A percentile compares a stretch with the other conserved stretches of the same genome.
Evolutionary conservation across 2,329 filamentous ascomycete genomes (phyloP).

Genomic region (Penicillium hordei): DNA sequence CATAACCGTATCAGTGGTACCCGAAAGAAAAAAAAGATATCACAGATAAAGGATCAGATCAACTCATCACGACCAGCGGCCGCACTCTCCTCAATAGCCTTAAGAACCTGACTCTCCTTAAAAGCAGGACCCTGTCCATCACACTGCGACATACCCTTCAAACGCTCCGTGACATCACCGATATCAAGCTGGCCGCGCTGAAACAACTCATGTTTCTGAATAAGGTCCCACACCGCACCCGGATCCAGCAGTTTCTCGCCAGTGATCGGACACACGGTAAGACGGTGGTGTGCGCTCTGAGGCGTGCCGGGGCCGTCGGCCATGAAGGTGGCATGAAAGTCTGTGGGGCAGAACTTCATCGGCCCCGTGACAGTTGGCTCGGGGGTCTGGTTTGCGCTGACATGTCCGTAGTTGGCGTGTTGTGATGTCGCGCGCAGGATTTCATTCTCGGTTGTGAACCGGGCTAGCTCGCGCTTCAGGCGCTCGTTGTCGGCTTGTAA

Average conservation of each 20-base stretch:
- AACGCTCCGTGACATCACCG: conserved; percentile 71
- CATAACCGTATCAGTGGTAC: conserved; percentile 6
- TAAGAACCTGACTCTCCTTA: conserved; percentile 69
- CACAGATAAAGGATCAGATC: conserved; percentile 46
- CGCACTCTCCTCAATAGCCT: conserved; percentile 76
- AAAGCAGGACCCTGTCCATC: conserved; percentile 89
- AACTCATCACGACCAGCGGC: conserved; percentile 77
- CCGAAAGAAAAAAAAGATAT: not conserved
- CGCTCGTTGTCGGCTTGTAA: conserved; percentile 82
- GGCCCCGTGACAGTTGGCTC: conserved; percentile 62
- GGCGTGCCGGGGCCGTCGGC: conserved; percentile 39
- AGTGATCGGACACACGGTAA: conserved; percentile 61
- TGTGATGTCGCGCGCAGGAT: conserved; percentile 78
- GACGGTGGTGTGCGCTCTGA: conserved; percentile 57
- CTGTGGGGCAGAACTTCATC: conserved; percentile 68
- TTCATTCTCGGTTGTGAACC: conserved; percentile 86
- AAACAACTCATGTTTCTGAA: conserved; percentile 76
- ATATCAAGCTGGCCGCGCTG: conserved; percentile 78
- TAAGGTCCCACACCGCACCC: conserved; percentile 84
- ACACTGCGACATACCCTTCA: conserved; percentile 74
- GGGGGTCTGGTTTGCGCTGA: conserved; percentile 36
- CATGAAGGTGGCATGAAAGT: conserved; percentile 67
- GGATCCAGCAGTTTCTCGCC: conserved; percentile 72
- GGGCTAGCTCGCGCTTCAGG: conserved; percentile 78
- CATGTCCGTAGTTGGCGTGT: conserved; percentile 40